These are phyloP conservation scores for Podospora appendiculata DNA, from an alignment of 495 filamentous ascomycete genomes.

Conservation along the genomic window DNA sequence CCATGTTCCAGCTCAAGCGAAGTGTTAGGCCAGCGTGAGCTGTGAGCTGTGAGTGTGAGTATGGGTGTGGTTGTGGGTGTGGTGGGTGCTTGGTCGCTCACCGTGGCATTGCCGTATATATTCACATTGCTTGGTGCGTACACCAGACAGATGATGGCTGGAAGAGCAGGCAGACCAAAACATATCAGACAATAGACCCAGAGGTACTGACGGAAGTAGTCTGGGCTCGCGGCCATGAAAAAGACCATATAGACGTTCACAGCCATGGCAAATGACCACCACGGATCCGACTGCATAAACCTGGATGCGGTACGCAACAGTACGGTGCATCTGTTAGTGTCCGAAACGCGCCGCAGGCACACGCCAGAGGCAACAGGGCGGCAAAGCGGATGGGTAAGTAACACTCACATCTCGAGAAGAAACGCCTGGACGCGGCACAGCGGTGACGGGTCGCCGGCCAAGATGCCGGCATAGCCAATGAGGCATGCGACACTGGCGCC, in stretches of 20 bases:
- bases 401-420: conserved; percentile 51
- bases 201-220: conserved; percentile 57
- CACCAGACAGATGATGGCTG: conserved; percentile 59
- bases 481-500: conserved; percentile 69
- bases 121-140: conserved; percentile 32
- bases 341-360: too few relatives aligned
- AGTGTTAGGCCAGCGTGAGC: neutral
- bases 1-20: too few relatives aligned
- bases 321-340: too few relatives aligned
- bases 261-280: conserved; percentile 70
- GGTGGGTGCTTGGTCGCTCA: conserved; percentile 11
- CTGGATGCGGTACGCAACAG: conserved; percentile 15
- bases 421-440: conserved; percentile 74
- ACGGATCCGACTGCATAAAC: conserved; percentile 52
- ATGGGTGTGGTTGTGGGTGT: too few relatives aligned
- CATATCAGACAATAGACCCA: conserved; percentile 62
- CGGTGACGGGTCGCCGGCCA: conserved; percentile 40
- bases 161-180: conserved; percentile 69
- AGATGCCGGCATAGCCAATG: conserved; percentile 50
- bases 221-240: conserved; percentile 61
- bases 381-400: conserved; percentile 10
- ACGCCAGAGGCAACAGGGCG: neutral
- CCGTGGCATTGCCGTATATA: conserved; percentile 69
- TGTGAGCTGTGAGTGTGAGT: too few relatives aligned
- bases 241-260: conserved; percentile 81